A percentile compares a stretch with the other conserved stretches of the same genome.
Conservation (phyloP, 257 asterid species). For the Solanum paucissectum region DNA sequence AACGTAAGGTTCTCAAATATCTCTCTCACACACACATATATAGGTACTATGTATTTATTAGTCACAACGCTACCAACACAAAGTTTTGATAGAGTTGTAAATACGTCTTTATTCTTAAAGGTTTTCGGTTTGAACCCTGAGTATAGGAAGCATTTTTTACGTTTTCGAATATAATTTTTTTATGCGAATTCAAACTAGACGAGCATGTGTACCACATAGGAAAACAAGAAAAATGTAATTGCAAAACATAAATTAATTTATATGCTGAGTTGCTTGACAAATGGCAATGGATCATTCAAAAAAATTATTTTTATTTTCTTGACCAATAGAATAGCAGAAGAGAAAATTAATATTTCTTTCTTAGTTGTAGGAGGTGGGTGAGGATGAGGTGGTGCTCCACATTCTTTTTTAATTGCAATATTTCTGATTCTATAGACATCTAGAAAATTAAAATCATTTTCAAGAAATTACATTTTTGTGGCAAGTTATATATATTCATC, state of each 20-base stretch:
- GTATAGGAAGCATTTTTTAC: rapidly evolving
- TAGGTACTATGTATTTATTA: too few species aligned
- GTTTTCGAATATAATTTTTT: too few species aligned
- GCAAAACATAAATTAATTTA: not conserved
- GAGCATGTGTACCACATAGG: too few species aligned
- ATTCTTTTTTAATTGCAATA: not conserved
- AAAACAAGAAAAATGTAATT: too few species aligned
- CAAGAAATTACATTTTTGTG: not conserved
- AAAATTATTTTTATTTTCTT: not conserved
- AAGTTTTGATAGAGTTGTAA: rapidly evolving
- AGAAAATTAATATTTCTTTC: not conserved
- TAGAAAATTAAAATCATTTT: not conserved
- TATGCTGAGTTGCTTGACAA: not conserved
- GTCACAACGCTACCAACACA: not conserved
- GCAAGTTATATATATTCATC: not conserved
- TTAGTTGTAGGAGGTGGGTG: not conserved
- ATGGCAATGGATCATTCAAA: not conserved
- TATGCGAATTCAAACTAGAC: not conserved
- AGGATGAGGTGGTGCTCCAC: not conserved
- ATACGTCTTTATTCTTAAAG: too few species aligned
- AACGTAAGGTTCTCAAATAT: not conserved
- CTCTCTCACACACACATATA: not conserved
- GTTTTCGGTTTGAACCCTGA: rapidly evolving
- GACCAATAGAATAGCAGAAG: not conserved
- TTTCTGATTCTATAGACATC: not conserved